Conservation (phyloP, 768 basidiomycete genomes). For the Kwoniella sp. region DNA sequence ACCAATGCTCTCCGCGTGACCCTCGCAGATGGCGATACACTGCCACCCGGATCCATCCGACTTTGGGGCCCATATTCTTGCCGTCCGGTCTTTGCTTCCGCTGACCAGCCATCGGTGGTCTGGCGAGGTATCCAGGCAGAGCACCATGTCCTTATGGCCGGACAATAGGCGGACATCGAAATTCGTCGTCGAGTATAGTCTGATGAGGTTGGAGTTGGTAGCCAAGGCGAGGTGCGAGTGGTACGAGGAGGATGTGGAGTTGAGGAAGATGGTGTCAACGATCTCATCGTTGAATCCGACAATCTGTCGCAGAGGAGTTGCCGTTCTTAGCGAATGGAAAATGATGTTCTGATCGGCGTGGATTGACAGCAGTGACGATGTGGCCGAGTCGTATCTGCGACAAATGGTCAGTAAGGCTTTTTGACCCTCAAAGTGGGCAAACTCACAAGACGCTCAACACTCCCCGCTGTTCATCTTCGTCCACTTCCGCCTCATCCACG, state of each 20-base stretch:
- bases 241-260: conserved; percentile 35
- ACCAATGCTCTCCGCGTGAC: conserved; percentile 89
- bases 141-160: conserved; percentile 86
- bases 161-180: conserved; percentile 80
- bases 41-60: conserved; percentile 55
- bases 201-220: conserved; percentile 94
- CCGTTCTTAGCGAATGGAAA: conserved; percentile 73
- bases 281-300: conserved; percentile 99
- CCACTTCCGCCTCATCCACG: conserved; percentile 51
- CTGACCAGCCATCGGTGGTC: conserved; percentile 73
- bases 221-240: conserved; percentile 85
- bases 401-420: conserved; percentile 17
- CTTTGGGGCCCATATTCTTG: conserved; percentile 71
- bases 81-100: conserved; percentile 87
- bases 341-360: conserved; percentile 97
- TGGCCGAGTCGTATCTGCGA: conserved; percentile 64
- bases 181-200: conserved; percentile 71
- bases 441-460: conserved; percentile 78
- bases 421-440: neutral
- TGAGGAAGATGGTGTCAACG: conserved; percentile 77
- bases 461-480: conserved; percentile 75
- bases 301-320: conserved; percentile 67
- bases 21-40: conserved; percentile 83
- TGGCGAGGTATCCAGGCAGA: conserved; percentile 68
- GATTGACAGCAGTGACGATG: conserved; percentile 67